A percentile compares a stretch with the other conserved stretches of the same genome.
Conservation (phyloP, 305 asterid genomes). For the Coffea humblotiana region DNA sequence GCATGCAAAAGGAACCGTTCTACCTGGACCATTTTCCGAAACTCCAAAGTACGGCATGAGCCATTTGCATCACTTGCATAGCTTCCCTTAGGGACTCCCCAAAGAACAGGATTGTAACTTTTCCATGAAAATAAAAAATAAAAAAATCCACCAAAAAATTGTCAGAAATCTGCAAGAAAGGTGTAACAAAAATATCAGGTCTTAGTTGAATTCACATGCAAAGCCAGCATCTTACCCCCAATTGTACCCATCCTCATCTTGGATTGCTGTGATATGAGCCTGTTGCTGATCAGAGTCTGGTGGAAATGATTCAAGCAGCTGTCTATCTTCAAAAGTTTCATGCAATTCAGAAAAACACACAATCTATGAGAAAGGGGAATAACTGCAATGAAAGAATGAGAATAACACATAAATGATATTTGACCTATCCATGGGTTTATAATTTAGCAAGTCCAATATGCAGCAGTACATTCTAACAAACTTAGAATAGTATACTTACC, state of each 20-base stretch:
- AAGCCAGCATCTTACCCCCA: slow-evolving; percentile 76
- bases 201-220: slow-evolving; percentile 12
- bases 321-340: slow-evolving; percentile 49
- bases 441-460: background rate
- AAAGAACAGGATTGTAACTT: slow-evolving; percentile 92
- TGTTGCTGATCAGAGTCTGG: slow-evolving; percentile 93
- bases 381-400: background rate
- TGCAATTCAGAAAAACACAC: background rate
- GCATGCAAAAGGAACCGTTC: slow-evolving; percentile 15
- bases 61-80: slow-evolving; percentile 86
- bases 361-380: background rate
- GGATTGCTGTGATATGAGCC: slow-evolving; percentile 70
- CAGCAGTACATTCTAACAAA: background rate
- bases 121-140: slow-evolving; percentile 20
- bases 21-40: slow-evolving; percentile 97
- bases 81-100: slow-evolving; percentile 99
- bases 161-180: background rate
- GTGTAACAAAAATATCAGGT: slow-evolving; percentile 15
- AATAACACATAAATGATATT: background rate
- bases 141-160: slow-evolving; percentile 24
- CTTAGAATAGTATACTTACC: background rate
- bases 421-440: background rate
- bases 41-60: slow-evolving; percentile 73
- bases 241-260: slow-evolving; percentile 80
- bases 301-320: slow-evolving; percentile 69